Conservation (phyloP, 169 alveolate species). For the Plasmodium fragile region DNA sequence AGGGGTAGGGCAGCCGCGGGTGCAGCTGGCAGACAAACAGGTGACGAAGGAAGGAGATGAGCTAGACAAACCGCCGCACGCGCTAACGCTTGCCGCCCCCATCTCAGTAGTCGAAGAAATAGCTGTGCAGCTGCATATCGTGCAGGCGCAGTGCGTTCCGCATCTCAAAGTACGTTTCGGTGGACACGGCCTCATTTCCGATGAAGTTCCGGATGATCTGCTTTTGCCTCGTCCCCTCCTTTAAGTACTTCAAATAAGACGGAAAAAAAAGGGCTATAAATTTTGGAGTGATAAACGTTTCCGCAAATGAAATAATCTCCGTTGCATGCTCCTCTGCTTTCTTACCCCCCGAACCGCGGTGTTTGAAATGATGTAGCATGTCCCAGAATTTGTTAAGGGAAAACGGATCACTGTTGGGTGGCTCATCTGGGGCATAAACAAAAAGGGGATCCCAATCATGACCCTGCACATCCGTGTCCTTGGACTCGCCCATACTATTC, state of each 20-base stretch:
- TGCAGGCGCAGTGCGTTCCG: constrained; percentile 37
- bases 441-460: background rate
- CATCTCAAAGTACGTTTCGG: constrained; percentile 72
- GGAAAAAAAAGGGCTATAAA: constrained; percentile 76
- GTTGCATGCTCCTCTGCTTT: constrained; percentile 28
- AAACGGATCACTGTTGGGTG: background rate
- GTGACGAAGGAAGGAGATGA: background rate
- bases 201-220: constrained; percentile 35
- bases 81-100: background rate
- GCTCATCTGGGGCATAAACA: background rate
- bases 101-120: constrained; percentile 41
- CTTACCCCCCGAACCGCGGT: background rate
- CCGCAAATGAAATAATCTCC: constrained; percentile 41
- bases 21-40: background rate
- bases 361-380: constrained; percentile 15
- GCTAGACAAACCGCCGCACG: background rate
- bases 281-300: constrained; percentile 73
- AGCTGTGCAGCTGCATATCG: constrained; percentile 48
- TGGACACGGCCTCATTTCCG: constrained; percentile 71
- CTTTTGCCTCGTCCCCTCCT: constrained; percentile 51
- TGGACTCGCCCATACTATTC: constrained; percentile 11
- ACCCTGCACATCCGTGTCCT: background rate
- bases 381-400: constrained; percentile 45
- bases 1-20: background rate
- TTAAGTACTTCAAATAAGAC: constrained; percentile 57